Base-by-base conservation (phyloP, 2,329 filamentous ascomycete genomes). In the Sporothrix dimorphospora region DNA sequence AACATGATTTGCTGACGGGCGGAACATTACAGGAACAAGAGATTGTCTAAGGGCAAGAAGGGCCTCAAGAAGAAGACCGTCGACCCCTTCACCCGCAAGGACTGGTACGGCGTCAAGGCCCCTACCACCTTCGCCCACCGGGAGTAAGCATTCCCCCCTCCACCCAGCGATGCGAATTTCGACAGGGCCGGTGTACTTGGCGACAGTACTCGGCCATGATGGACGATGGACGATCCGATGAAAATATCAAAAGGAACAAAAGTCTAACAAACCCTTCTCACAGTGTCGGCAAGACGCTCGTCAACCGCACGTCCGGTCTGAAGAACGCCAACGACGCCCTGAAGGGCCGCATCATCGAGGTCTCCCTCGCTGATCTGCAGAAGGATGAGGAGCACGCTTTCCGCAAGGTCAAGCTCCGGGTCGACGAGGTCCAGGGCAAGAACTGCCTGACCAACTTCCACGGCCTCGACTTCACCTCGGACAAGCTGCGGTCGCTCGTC, bases 371-470 rank as follows among this genome's bases (percentile, higher is more conserved):
- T 83, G 96, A 99, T 86, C 91, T 99, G 77, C 96, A 99, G 88
- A 98, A 98, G 88, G 96, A 99, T 84, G 96, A 99, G 89, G 96
- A 98, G 87, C 96, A 99, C 86, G 90, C 96, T 75, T 99, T 98
- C 93, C 95, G 96, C 88, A 99, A 99, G 90, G 89, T 99, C 84
- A 97, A 97, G 90, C 94, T 99, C 83, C 91, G 96, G 78, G 93
- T 98, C 81, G 96, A 99, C 82, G 96, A 99, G 88, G 91, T 99
- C 77, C 96, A 99, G 88, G 96, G 96, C 89, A 98, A 98, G 91
- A 98, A 97, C 92, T 98, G 96, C 89, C 88, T 99, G 85, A 98
- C 96, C 89, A 98, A 98, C 91, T 99, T 99, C 92, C 94, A 99
- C 91, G 96, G 96, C 80, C 91, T 99, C 84, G 96, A 99, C 88